phyloP scores from a whole-genome alignment of 208 protist species.

The Angomonas ambiguus region DNA sequence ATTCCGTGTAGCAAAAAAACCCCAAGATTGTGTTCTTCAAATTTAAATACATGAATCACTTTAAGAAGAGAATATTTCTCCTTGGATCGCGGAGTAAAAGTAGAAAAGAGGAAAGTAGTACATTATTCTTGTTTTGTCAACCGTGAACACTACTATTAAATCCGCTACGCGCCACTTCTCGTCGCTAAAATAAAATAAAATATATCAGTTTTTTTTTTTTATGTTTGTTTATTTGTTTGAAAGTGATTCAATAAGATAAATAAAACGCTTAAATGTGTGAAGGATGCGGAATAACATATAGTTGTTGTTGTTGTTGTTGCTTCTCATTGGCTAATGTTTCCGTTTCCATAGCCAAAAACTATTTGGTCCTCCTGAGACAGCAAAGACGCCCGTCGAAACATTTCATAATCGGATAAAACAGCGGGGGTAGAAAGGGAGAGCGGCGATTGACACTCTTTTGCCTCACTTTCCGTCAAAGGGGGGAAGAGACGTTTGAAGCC shows the following conservation, averaged over 20 bases:
- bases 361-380: background rate
- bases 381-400: background rate
- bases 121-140: no score
- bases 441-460: background rate
- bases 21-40: background rate
- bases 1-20: no score
- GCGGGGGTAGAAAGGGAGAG: background rate
- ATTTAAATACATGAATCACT: background rate
- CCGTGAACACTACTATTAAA: no score
- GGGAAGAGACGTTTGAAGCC: constrained; percentile 86
- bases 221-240: no score
- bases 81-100: background rate
- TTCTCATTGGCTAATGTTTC: no score
- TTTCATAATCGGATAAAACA: background rate
- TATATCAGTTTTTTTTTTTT: no score
- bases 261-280: no score
- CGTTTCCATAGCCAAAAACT: background rate
- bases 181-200: no score
- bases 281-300: no score
- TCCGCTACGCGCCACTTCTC: no score
- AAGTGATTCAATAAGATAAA: no score
- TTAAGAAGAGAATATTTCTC: background rate
- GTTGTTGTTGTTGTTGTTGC: no score
- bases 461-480: constrained; percentile 14
- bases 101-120: background rate